Percentiles rank a stretch among this genome's conserved stretches.
Evolutionary conservation across 164 flowering plant genomes (phyloP).

Genomic region (Sedum album): DNA sequence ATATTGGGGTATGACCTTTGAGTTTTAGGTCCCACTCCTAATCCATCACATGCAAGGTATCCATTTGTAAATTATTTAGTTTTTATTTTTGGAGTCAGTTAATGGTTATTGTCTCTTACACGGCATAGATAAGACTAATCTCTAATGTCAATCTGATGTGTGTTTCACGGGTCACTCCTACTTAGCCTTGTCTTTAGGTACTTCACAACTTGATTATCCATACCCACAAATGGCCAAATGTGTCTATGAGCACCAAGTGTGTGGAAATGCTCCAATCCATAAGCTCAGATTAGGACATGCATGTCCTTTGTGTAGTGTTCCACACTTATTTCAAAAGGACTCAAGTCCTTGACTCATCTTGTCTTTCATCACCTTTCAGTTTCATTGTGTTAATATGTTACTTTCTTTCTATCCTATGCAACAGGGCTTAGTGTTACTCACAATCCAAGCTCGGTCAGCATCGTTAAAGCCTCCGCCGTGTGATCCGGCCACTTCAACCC

Average conservation of each 20-base stretch:
- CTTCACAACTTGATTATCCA: constrained; percentile 2
- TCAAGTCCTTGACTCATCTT: background rate
- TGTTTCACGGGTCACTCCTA: background rate
- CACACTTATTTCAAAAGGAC: too few species aligned
- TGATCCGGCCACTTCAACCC: constrained; percentile 5
- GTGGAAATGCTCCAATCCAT: background rate
- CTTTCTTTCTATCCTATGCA: constrained; percentile 7
- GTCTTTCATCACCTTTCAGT: background rate
- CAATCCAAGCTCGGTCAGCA: constrained; percentile 56
- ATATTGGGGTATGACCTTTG: too few species aligned
- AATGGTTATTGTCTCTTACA: background rate
- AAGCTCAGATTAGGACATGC: background rate
- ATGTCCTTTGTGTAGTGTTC: background rate
- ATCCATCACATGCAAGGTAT: constrained; percentile 3
- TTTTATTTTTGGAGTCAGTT: background rate
- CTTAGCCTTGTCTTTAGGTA: background rate
- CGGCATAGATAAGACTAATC: background rate
- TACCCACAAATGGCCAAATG: background rate
- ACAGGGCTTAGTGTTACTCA: constrained; percentile 67
- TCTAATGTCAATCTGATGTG: background rate
- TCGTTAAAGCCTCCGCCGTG: constrained; percentile 45
- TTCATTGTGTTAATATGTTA: background rate
- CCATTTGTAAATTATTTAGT: background rate
- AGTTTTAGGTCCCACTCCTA: background rate
- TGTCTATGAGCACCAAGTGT: background rate